A percentile compares a stretch with the other conserved stretches of the same genome.
Evolutionary conservation across 805 yeast species (phyloP).

Genomic region (Saturnispora mendoncae): DNA sequence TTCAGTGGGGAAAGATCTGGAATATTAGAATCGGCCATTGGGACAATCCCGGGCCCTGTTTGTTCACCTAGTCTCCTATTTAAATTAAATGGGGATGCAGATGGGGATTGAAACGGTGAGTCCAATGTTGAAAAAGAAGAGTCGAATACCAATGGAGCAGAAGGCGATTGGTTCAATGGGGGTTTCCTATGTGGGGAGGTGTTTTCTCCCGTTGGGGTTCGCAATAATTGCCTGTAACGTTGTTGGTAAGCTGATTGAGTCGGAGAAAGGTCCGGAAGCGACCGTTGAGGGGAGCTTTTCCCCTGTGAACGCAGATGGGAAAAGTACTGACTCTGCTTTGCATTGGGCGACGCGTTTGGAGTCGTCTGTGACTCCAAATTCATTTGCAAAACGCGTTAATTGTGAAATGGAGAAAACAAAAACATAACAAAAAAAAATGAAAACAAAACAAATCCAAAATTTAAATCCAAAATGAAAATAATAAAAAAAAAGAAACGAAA

Average conservation of each 20-base stretch:
- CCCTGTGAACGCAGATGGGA: background rate
- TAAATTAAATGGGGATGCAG: too few relatives aligned
- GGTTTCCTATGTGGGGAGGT: constrained; percentile 1
- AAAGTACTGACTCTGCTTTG: constrained; percentile 1
- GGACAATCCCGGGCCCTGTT: too few relatives aligned
- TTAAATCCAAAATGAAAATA: constrained; percentile 1
- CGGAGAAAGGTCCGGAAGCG: constrained; percentile 1
- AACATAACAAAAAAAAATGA: background rate
- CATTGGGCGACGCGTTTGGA: background rate
- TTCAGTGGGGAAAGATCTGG: constrained; percentile 8
- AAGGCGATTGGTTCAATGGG: background rate
- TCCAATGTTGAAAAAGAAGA: constrained; percentile 8
- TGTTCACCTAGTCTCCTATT: too few relatives aligned
- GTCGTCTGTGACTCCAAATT: background rate
- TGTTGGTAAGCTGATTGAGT: background rate
- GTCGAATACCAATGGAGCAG: constrained; percentile 7
- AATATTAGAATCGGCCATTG: background rate
- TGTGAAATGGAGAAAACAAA: background rate
- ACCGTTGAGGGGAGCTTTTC: background rate
- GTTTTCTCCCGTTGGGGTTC: background rate
- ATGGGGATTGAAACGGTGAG: constrained; percentile 6
- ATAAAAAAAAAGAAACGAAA: constrained; percentile 1
- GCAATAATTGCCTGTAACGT: background rate
- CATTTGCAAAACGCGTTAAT: background rate
- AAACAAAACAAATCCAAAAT: too few relatives aligned